These are phyloP conservation scores for Annulohypoxylon bovei DNA, from an alignment of 495 filamentous ascomycete species.

Conservation along the genomic window DNA sequence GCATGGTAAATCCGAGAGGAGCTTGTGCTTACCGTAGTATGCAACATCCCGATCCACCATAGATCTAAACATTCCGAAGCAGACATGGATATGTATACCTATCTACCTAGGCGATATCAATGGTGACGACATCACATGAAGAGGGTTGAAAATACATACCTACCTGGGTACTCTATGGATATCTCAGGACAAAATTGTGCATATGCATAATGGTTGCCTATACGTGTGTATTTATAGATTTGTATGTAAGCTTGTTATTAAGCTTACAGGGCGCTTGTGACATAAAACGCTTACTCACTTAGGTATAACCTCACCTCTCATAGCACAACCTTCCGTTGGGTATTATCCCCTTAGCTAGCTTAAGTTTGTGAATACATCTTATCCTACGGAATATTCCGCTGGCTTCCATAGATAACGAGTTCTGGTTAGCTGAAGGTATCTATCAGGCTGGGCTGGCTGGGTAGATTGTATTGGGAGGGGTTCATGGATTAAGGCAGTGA, in stretches of 20 bases:
- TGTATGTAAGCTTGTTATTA: not conserved
- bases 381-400: not conserved
- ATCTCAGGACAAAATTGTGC: not conserved
- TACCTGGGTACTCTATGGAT: no score
- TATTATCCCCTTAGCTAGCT: not conserved
- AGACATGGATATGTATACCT: no score
- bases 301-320: not conserved
- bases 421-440: not conserved
- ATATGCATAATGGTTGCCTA: not conserved
- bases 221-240: not conserved
- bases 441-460: no score
- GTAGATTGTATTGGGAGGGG: no score
- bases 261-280: constrained; percentile 5
- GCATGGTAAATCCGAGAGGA: constrained; percentile 9
- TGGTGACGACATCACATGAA: not conserved
- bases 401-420: not conserved
- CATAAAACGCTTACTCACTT: not conserved
- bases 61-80: not conserved
- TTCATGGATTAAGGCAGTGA: not conserved
- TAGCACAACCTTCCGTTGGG: not conserved
- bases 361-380: not conserved
- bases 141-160: not conserved
- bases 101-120: no score
- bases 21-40: not conserved
- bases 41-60: not conserved